phyloP scores from a whole-genome alignment of 345 rosid genomes.

The Eutrema japonicum region DNA sequence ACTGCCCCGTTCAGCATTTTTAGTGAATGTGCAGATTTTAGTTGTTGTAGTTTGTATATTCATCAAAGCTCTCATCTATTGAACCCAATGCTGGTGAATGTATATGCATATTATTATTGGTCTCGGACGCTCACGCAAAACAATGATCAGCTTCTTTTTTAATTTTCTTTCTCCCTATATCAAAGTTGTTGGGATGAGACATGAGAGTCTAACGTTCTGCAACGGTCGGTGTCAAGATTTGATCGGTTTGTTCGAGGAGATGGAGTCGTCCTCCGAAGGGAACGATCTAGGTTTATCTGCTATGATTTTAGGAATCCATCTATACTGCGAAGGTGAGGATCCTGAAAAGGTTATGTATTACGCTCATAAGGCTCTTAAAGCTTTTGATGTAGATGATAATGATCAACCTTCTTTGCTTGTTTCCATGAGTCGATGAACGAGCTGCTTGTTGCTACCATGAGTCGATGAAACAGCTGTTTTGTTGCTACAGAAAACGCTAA shows the following conservation, averaged over 20 bases:
- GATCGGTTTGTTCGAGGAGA: not conserved
- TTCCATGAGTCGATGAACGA: not conserved
- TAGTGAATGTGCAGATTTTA: constrained; percentile 5
- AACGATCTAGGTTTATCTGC: not conserved
- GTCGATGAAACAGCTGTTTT: not conserved
- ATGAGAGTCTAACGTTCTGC: too few species aligned
- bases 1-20: constrained; percentile 14
- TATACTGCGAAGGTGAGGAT: not conserved
- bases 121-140: not conserved
- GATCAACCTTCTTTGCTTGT: not conserved
- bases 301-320: not conserved
- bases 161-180: not conserved
- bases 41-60: constrained; percentile 27
- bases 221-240: too few species aligned
- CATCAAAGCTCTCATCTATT: not conserved
- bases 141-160: not conserved
- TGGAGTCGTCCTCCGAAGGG: not conserved
- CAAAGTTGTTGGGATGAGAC: too few species aligned
- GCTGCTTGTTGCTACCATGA: not conserved
- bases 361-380: not conserved
- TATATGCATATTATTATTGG: not conserved
- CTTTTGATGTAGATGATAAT: not conserved
- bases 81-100: constrained; percentile 8
- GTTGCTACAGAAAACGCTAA: not conserved
- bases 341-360: not conserved